Evolutionary conservation across 371 early-diverging fungal species (phyloP).

Genomic region (Rhizopus stolonifer): DNA sequence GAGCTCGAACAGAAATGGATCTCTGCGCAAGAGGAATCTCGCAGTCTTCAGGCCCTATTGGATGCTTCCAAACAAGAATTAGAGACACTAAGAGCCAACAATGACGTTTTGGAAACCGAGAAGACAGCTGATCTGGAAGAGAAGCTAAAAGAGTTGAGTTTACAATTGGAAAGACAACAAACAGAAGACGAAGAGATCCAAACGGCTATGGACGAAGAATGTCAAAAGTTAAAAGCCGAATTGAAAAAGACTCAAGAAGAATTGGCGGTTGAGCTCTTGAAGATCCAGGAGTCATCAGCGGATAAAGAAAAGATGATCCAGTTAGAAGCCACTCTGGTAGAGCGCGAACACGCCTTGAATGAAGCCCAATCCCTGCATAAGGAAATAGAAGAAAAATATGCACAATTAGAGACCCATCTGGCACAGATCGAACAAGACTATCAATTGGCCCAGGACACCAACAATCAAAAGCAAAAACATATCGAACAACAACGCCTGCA

Average conservation of each 20-base stretch:
- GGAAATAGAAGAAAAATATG: neutral
- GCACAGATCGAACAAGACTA: neutral
- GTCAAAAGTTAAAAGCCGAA: neutral
- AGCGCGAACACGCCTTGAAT: neutral
- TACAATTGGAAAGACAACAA: neutral
- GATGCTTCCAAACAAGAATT: neutral
- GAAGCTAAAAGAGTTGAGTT: neutral
- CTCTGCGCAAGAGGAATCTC: neutral
- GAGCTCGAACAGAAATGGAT: neutral
- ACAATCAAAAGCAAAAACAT: no score
- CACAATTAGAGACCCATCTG: neutral
- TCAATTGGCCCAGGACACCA: neutral
- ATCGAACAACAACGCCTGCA: no score
- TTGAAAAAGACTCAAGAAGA: neutral
- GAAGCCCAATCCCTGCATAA: neutral
- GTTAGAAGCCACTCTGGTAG: no score
- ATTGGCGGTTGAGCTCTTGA: no score
- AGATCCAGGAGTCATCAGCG: no score
- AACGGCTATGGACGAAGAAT: neutral
- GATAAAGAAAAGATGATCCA: neutral
- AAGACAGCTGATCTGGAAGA: neutral
- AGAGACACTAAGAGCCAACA: neutral
- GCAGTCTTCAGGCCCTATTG: neutral
- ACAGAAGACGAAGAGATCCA: neutral
- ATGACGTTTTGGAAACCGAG: neutral